These are phyloP conservation scores for Triangularia setosa DNA, from an alignment of 2,329 filamentous ascomycete genomes.

Conservation along the genomic window DNA sequence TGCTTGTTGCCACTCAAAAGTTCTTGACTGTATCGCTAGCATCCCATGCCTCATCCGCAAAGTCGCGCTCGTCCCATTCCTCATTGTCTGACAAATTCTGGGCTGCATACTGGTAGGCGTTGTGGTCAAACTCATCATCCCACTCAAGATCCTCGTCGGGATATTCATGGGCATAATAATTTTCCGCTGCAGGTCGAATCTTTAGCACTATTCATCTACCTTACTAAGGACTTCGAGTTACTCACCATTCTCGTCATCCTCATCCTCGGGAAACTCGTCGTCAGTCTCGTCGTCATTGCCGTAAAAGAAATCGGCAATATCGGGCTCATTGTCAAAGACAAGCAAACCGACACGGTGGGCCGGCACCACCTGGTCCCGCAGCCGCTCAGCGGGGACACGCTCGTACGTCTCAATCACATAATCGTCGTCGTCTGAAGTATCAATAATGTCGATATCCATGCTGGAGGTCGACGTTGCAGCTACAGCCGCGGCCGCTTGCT, in stretches of 20 bases:
- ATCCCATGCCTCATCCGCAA: constrained; percentile 15
- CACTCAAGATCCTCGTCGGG: constrained; percentile 74
- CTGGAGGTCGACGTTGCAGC: constrained; percentile 17
- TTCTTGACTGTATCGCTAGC: not conserved
- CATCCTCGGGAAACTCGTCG: not conserved
- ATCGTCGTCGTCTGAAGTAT: constrained; percentile 47
- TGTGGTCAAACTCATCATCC: constrained; percentile 60
- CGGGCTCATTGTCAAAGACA: constrained; percentile 55
- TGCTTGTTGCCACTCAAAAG: not conserved
- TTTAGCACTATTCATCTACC: not conserved
- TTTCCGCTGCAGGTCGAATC: constrained; percentile 56
- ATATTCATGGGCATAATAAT: constrained; percentile 76
- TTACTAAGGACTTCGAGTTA: not conserved
- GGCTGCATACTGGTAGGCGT: constrained; percentile 53
- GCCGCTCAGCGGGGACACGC: constrained; percentile 51
- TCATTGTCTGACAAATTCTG: constrained; percentile 53
- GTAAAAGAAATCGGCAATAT: constrained; percentile 55
- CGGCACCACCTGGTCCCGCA: constrained; percentile 42
- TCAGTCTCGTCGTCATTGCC: constrained; percentile 60
- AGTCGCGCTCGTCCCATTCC: constrained; percentile 41
- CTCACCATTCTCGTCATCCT: constrained; percentile 1
- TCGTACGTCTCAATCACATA: constrained; percentile 64
- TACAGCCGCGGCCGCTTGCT: constrained; percentile 8
- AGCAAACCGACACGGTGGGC: constrained; percentile 53
- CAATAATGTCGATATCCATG: constrained; percentile 41